Percentiles rank a stretch among this genome's conserved stretches.
These are phyloP conservation scores for Colletotrichum sp. DNA, from an alignment of 2,329 filamentous ascomycete genomes.

Conservation along the genomic window DNA sequence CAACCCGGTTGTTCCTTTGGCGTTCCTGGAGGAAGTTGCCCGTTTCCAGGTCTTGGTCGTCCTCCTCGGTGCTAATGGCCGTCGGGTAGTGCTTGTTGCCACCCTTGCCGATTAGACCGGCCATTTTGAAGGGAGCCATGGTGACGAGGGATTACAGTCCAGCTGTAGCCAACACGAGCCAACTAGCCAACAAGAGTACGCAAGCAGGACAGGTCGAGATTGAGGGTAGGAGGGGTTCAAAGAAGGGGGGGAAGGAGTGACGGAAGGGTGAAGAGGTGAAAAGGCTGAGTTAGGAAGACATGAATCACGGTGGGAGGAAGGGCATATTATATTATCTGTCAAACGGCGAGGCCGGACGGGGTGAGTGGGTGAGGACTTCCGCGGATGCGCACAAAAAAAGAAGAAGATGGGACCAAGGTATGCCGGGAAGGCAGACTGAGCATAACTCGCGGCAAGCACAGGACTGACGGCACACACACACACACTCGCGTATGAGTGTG, in stretches of 20 bases:
- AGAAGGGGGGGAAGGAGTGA: constrained; percentile 10
- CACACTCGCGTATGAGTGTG: background rate
- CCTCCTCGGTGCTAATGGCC: constrained; percentile 19
- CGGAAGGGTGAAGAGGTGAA: constrained; percentile 13
- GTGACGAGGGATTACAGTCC: constrained; percentile 18
- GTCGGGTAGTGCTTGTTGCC: constrained; percentile 22
- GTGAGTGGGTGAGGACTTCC: constrained; percentile 7
- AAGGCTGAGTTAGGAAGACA: background rate
- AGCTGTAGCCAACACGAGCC: constrained; percentile 16
- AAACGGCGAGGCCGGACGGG: constrained; percentile 19
- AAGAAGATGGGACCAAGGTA: constrained; percentile 16
- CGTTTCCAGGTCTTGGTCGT: constrained; percentile 20
- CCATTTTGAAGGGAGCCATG: constrained; percentile 22
- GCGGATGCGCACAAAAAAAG: constrained; percentile 12
- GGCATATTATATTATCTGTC: constrained; percentile 23
- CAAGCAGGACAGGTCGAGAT: constrained; percentile 5
- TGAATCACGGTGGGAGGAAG: constrained; percentile 18
- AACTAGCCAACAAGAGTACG: constrained; percentile 4
- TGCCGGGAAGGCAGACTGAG: constrained; percentile 3
- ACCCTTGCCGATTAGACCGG: constrained; percentile 20
- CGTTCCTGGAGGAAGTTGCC: constrained; percentile 22
- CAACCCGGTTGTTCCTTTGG: constrained; percentile 19
- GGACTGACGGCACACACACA: background rate
- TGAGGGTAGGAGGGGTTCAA: background rate
- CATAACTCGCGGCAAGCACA: constrained; percentile 6